Percentiles rank a stretch among this genome's conserved stretches.
phyloP scores from a whole-genome alignment of 345 rosid genomes.

The Pseudoturritis turrita region DNA sequence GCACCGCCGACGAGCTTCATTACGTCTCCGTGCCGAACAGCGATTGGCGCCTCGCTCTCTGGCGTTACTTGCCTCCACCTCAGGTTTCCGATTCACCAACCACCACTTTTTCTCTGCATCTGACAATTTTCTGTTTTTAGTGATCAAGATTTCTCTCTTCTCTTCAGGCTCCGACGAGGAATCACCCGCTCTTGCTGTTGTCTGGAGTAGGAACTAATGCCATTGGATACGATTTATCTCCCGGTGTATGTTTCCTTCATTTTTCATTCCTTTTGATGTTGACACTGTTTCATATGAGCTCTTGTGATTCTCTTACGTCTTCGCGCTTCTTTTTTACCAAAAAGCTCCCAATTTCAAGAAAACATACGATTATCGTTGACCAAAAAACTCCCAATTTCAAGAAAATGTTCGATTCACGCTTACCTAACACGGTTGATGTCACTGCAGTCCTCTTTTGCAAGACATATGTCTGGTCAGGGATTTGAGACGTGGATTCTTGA shows the following conservation, averaged over 20 bases:
- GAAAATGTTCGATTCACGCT: background rate
- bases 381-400: background rate
- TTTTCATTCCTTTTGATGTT: background rate
- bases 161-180: constrained; percentile 66
- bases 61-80: constrained; percentile 69
- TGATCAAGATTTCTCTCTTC: background rate
- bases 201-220: constrained; percentile 98
- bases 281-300: background rate
- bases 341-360: background rate
- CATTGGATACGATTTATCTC: constrained; percentile 91
- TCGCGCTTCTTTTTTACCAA: background rate
- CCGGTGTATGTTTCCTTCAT: constrained; percentile 41
- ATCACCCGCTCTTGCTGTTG: constrained; percentile 78
- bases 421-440: background rate
- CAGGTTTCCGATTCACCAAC: constrained; percentile 29
- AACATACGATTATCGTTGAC: background rate
- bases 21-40: constrained; percentile 59
- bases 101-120: background rate
- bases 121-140: background rate
- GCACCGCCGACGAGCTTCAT: constrained; percentile 97
- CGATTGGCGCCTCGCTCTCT: constrained; percentile 91
- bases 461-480: constrained; percentile 80
- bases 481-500: constrained; percentile 98
- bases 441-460: constrained; percentile 82
- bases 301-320: background rate